Evolutionary conservation across 768 basidiomycete species (phyloP).

Genomic region (Leccinum rimulosum): DNA sequence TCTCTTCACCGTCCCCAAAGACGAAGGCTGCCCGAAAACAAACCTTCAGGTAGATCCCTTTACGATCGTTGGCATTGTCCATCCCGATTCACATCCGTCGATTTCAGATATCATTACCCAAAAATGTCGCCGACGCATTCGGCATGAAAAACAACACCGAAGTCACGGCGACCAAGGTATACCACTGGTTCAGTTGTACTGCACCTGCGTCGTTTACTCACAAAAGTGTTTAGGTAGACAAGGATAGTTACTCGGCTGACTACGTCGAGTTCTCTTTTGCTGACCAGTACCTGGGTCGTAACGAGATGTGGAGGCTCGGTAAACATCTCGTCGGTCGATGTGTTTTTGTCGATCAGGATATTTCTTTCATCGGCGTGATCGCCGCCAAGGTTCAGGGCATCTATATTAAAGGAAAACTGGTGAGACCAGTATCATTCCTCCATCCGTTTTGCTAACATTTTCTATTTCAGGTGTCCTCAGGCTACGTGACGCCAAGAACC

Average conservation of each 20-base stretch:
- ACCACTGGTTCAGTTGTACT: background rate
- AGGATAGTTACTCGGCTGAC: conserved; percentile 58
- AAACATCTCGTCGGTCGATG: conserved; percentile 78
- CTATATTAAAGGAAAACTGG: conserved; percentile 68
- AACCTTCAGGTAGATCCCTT: conserved; percentile 55
- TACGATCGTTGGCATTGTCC: background rate
- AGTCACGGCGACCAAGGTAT: conserved; percentile 69
- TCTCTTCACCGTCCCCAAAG: conserved; percentile 66
- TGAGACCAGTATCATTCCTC: conserved; percentile 24
- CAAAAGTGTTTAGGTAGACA: conserved; percentile 56
- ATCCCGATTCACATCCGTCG: background rate
- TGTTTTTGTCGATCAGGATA: conserved; percentile 79
- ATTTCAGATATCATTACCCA: conserved; percentile 69
- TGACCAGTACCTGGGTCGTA: conserved; percentile 92
- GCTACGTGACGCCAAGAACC: conserved; percentile 75
- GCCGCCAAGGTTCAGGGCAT: conserved; percentile 81
- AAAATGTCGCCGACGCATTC: conserved; percentile 69
- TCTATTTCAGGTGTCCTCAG: conserved; percentile 68
- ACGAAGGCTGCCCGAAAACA: conserved; percentile 57
- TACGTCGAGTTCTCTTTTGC: conserved; percentile 90
- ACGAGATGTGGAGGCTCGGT: conserved; percentile 96
- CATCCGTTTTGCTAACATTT: conserved; percentile 1
- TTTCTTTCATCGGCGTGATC: conserved; percentile 80
- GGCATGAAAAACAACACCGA: conserved; percentile 69
- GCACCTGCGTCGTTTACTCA: conserved; percentile 11